A percentile compares a stretch with the other conserved stretches of the same genome.
Conservation (phyloP, 2,329 filamentous ascomycete species). For the Claviceps humidiphila region DNA sequence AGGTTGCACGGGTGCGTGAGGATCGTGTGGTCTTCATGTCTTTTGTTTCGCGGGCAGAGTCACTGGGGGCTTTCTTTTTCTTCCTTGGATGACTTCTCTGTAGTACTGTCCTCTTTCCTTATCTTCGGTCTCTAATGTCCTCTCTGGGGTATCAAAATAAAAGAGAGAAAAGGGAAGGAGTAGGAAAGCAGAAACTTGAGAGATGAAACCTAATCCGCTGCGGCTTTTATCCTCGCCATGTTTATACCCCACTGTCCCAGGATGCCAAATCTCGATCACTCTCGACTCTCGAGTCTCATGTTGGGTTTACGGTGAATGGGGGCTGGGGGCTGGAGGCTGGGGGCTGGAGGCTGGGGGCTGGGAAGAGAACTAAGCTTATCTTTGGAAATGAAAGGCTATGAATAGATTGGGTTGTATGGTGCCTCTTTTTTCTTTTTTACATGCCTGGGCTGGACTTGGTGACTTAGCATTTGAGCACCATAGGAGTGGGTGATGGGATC, state of each 20-base stretch:
- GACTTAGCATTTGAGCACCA: slow-evolving; percentile 20
- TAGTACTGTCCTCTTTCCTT: background rate
- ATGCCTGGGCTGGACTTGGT: slow-evolving; percentile 13
- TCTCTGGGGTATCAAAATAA: background rate
- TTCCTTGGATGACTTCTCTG: background rate
- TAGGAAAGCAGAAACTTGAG: background rate
- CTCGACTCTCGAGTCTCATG: background rate
- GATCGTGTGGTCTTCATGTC: background rate
- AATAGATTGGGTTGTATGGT: slow-evolving; percentile 11
- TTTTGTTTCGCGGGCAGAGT: background rate
- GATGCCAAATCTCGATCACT: background rate
- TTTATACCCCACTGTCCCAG: background rate
- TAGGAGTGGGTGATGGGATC: slow-evolving; percentile 24
- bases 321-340: background rate
- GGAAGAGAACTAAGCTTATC: background rate
- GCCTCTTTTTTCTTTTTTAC: slow-evolving; percentile 14
- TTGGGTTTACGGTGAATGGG: background rate
- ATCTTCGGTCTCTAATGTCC: background rate
- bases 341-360: background rate
- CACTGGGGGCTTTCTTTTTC: background rate
- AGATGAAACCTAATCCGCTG: background rate
- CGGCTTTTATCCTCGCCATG: background rate
- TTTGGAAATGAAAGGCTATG: slow-evolving; percentile 6
- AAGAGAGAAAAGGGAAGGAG: background rate
- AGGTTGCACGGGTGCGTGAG: background rate